A percentile compares a stretch with the other conserved stretches of the same genome.
Conservation (phyloP, 257 asterid species). For the Lycium ferocissimum region DNA sequence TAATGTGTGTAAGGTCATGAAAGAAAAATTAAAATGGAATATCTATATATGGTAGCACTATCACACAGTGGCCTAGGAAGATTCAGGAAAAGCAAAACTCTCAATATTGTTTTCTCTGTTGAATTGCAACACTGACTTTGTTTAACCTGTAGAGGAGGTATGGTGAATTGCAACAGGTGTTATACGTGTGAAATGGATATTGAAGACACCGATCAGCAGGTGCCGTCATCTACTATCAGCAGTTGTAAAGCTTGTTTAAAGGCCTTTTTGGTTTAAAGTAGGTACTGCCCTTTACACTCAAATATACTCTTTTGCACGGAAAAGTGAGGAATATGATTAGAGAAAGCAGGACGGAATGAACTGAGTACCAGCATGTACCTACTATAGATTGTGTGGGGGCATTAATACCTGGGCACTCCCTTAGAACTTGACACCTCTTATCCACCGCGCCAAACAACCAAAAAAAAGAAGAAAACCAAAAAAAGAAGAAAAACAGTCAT, state of each 20-base stretch:
- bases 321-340: not conserved
- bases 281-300: not conserved
- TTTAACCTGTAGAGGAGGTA: not conserved
- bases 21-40: constrained; percentile 2
- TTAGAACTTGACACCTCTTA: not conserved
- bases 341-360: not conserved
- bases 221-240: not conserved
- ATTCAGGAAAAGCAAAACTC: constrained; percentile 12
- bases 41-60: constrained; percentile 9
- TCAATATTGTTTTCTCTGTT: not conserved
- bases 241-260: not conserved
- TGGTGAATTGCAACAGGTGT: constrained; percentile 3
- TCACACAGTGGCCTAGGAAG: constrained; percentile 2
- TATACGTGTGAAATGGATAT: constrained; percentile 13
- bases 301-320: not conserved
- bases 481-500: too few relatives aligned
- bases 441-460: not conserved
- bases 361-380: not conserved
- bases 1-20: constrained; percentile 13
- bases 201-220: not conserved
- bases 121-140: not conserved
- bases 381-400: constrained; percentile 16
- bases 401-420: not conserved
- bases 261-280: not conserved
- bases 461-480: too few relatives aligned